Conservation (phyloP, 192 early-diverging fungal species). For the Backusella luteola region DNA sequence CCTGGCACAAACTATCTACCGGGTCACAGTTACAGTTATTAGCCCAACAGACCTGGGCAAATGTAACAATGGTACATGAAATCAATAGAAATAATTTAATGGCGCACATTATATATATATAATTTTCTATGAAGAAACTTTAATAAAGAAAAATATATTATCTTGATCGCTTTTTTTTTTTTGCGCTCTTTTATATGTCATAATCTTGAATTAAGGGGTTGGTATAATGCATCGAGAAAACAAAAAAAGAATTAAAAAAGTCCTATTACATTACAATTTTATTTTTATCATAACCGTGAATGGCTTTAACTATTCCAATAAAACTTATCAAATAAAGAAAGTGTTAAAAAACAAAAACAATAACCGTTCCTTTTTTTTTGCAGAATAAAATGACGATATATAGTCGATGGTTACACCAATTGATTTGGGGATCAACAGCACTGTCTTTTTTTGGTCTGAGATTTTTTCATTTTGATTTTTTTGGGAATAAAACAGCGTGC, state of each 20-base stretch:
- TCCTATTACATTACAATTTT: not conserved
- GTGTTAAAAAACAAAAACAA: not conserved
- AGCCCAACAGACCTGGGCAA: constrained; percentile 9
- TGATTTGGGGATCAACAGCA: not conserved
- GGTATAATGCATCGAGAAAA: not conserved
- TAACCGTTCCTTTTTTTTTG: not conserved
- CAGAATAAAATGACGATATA: not conserved
- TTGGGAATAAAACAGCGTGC: constrained; percentile 7
- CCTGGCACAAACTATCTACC: not conserved
- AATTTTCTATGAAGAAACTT: not conserved
- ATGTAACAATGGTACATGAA: constrained; percentile 1
- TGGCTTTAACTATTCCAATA: not conserved
- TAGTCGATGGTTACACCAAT: not conserved
- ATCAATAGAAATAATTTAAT: constrained; percentile 8
- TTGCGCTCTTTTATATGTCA: not conserved
- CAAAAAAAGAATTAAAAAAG: not conserved
- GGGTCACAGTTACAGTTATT: constrained; percentile 8
- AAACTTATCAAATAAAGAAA: not conserved
- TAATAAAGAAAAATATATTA: not conserved
- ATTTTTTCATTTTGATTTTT: not conserved
- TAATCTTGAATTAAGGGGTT: not conserved
- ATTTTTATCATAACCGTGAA: not conserved
- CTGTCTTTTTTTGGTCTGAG: not conserved
- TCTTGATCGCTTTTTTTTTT: not conserved
- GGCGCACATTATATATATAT: constrained; percentile 1